phyloP scores from a whole-genome alignment of 768 basidiomycete genomes.

The Leccinum pellstonianum region DNA sequence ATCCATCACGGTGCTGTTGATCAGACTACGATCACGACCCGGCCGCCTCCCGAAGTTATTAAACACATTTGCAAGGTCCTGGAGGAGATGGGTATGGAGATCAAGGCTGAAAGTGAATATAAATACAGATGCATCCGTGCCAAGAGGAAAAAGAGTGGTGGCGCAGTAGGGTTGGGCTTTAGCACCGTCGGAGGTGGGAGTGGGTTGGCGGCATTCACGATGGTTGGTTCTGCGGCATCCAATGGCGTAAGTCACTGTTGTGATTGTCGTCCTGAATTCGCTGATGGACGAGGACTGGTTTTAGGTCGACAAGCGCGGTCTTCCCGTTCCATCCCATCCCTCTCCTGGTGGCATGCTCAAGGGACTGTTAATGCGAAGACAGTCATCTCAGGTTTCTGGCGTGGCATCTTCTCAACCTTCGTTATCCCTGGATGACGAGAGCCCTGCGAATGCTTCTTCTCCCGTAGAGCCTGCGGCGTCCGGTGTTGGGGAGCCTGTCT shows the following conservation, averaged over 20 bases:
- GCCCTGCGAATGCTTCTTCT: slow-evolving; percentile 20
- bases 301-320: slow-evolving; percentile 86
- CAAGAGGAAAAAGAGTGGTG: slow-evolving; percentile 64
- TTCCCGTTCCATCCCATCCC: slow-evolving; percentile 78
- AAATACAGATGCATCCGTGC: slow-evolving; percentile 83
- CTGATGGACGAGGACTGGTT: slow-evolving; percentile 5
- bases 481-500: slow-evolving; percentile 52
- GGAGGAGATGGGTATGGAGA: slow-evolving; percentile 86
- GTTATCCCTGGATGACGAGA: slow-evolving; percentile 50
- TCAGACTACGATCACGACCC: slow-evolving; percentile 82
- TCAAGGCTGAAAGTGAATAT: slow-evolving; percentile 85
- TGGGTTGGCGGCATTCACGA: slow-evolving; percentile 70
- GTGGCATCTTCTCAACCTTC: slow-evolving; percentile 41
- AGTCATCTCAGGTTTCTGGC: slow-evolving; percentile 73
- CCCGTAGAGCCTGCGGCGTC: slow-evolving; percentile 39
- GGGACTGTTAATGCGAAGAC: slow-evolving; percentile 85
- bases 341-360: slow-evolving; percentile 79
- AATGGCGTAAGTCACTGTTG: slow-evolving; percentile 66
- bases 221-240: slow-evolving; percentile 80
- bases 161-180: slow-evolving; percentile 43
- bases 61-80: slow-evolving; percentile 78
- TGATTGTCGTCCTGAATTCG: not conserved
- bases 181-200: slow-evolving; percentile 37
- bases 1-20: slow-evolving; percentile 94
- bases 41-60: slow-evolving; percentile 84